Evolutionary conservation across 2,329 filamentous ascomycete species (phyloP).

Genomic region (Fonsecaea pedrosoi): DNA sequence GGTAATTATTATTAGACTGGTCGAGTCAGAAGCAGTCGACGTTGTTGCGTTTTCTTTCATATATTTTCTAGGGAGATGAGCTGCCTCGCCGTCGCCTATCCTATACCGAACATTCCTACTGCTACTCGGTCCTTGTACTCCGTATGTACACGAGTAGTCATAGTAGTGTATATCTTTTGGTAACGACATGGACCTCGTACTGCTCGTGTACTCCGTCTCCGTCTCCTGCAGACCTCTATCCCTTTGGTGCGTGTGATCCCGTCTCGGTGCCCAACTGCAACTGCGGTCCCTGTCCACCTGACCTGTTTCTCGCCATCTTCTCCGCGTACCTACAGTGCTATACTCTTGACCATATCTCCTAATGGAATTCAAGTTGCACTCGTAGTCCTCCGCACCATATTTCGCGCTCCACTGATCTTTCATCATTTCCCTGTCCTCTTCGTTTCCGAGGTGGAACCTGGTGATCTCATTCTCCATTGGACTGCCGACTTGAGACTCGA

Average conservation of each 20-base stretch:
- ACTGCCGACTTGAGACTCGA: neutral
- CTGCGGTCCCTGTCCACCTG: neutral
- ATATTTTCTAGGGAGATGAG: neutral
- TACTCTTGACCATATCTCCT: no score
- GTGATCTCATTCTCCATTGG: neutral
- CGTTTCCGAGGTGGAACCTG: neutral
- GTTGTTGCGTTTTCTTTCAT: neutral
- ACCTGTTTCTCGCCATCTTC: neutral
- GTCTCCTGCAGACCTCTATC: no score
- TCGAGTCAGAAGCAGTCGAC: constrained; percentile 1
- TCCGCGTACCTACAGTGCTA: no score
- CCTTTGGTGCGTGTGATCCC: neutral
- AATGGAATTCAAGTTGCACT: no score
- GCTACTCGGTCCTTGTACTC: neutral
- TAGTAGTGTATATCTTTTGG: no score
- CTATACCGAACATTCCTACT: neutral
- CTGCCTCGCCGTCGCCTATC: neutral
- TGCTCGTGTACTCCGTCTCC: no score
- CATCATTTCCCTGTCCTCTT: neutral
- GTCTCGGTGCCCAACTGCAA: no score
- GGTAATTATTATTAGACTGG: neutral
- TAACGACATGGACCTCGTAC: no score
- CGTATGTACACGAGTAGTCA: neutral
- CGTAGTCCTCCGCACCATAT: neutral
- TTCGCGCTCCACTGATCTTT: constrained; percentile 1